Base-by-base conservation (phyloP, 1,139 yeast species). In the Pichia sp. region DNA sequence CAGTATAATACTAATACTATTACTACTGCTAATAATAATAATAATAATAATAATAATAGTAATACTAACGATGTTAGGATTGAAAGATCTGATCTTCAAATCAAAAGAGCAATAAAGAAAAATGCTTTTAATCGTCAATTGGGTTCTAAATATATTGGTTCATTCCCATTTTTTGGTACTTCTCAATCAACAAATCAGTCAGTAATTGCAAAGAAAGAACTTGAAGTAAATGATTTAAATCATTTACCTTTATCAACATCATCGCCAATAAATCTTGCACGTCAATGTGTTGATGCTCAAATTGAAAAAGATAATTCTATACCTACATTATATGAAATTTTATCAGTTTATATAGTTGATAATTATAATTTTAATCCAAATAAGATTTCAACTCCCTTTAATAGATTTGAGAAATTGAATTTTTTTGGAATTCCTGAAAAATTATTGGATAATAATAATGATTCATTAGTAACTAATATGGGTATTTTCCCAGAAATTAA, bases 401-500 rank as follows among this genome's bases (percentile, higher is more conserved):
- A 85, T n/a, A 83, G 96, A 9, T 89, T 87, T 61, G 90, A 80
- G 55, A 81, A 83, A 55, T 70, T 81, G 4, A 75, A 76, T 39
- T 80, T 82, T 47, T 71, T 81, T 49, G 79, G 77, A 57, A 78
- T 90, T 43, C 97, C 97, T 0, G 96, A 89, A 61, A 80, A 77
- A 51, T 80, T 89, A 52, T 78, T 86, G 54, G 87, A 82, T 51
- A 34, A 28, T 16, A 46, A 43, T 22, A 80, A 78, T 55, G 74
- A 79, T 42, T 76, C 89, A 12, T 35, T 48, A 5, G 74, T 71
- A 39, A 79, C 90, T 30, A 82, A 82, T 51, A 82, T 87, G 78
- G 98, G 98, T 8, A 67, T 90, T 40, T 82, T 92, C 55, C 78
- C 92, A 0, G 90, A 84, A 49, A 76, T 92, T 35, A 79, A 81